phyloP scores from a whole-genome alignment of 192 early-diverging fungal species.

The Coemansia sp. region DNA sequence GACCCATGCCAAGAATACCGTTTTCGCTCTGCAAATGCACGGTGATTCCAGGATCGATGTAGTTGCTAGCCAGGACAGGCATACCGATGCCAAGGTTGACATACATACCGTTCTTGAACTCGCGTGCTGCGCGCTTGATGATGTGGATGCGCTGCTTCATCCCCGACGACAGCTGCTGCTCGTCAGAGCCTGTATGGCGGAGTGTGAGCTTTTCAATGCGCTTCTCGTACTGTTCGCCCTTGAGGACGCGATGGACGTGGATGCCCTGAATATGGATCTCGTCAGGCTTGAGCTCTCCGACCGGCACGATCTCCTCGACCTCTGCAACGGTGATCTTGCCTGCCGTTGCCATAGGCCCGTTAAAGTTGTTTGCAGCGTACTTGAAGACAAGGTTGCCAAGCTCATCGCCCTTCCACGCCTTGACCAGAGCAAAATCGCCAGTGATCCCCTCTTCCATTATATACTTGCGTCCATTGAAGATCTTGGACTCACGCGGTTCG shows the following conservation, averaged over 20 bases:
- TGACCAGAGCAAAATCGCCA: conserved; percentile 74
- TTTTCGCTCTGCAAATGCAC: conserved; percentile 80
- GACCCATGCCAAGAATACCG: conserved; percentile 75
- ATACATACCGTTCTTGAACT: conserved; percentile 76
- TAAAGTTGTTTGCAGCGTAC: conserved; percentile 75
- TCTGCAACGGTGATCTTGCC: conserved; percentile 76
- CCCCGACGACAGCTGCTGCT: conserved; percentile 27
- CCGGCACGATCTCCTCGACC: conserved; percentile 75
- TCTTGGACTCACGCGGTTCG: conserved; percentile 65
- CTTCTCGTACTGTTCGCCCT: conserved; percentile 72
- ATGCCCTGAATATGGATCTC: conserved; percentile 75
- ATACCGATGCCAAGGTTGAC: conserved; percentile 77
- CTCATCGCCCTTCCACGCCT: conserved; percentile 84
- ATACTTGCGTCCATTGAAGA: conserved; percentile 66
- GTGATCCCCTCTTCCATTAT: conserved; percentile 77
- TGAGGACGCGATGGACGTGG: conserved; percentile 71
- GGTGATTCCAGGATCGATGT: conserved; percentile 65
- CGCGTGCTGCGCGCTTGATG: conserved; percentile 72
- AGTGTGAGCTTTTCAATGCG: conserved; percentile 67
- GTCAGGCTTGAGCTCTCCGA: conserved; percentile 65
- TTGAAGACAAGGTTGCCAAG: conserved; percentile 75
- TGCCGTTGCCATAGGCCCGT: conserved; percentile 72
- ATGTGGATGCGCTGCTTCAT: conserved; percentile 66
- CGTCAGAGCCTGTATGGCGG: conserved; percentile 44
- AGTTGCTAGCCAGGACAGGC: conserved; percentile 78